Evolutionary conservation across 306 rosid genomes (phyloP).

Genomic region (Prunus dulcis): DNA sequence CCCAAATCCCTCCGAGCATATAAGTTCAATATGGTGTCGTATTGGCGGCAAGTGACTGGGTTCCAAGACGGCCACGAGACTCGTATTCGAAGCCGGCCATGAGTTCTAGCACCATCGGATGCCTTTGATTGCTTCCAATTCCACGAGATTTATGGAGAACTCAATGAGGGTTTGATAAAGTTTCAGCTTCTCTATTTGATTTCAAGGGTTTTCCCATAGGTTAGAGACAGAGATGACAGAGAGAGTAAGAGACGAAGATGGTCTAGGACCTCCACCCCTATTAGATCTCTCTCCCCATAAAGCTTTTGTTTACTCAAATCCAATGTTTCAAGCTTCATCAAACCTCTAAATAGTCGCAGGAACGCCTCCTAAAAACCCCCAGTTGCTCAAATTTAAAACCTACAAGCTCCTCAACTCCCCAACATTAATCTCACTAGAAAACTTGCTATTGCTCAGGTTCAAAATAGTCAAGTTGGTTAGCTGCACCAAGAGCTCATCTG

Average conservation of each 20-base stretch:
- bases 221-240: no score
- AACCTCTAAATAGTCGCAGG: conserved; percentile 52
- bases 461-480: conserved; percentile 55
- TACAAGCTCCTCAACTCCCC: conserved; percentile 53
- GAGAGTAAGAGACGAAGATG: no score
- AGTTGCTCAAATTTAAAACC: conserved; percentile 60
- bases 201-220: no score
- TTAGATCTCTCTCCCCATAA: conserved; percentile 39
- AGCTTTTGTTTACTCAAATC: conserved; percentile 78
- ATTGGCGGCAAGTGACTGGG: conserved; percentile 51
- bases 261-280: no score
- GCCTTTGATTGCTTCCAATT: conserved; percentile 88
- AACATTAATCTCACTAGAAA: conserved; percentile 45
- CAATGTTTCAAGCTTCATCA: conserved; percentile 59
- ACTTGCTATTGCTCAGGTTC: conserved; percentile 63
- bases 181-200: no score
- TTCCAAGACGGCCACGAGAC: background rate
- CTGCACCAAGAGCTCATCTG: conserved; percentile 46
- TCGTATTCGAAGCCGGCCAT: conserved; percentile 67
- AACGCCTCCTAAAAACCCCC: conserved; percentile 62
- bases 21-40: no score
- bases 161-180: no score
- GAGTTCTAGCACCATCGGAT: conserved; percentile 82
- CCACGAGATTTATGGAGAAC: conserved; percentile 27
- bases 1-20: no score